Percentiles rank a stretch among this genome's conserved stretches.
These are phyloP conservation scores for Amaranthus cruentus DNA, from an alignment of 148 eudicot species.

Conservation along the genomic window DNA sequence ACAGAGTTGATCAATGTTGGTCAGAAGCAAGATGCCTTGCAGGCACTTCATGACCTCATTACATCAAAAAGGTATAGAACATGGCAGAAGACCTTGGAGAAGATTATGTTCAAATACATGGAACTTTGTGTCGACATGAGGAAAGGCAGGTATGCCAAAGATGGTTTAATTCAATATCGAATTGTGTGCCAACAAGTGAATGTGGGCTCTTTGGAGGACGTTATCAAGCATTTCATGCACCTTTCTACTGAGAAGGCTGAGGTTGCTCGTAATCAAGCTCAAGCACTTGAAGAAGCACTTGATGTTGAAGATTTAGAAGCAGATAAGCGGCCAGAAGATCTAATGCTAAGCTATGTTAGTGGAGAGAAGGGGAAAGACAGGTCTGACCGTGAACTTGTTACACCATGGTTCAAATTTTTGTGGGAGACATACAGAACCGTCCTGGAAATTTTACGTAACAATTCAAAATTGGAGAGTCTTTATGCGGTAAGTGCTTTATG, in stretches of 20 bases:
- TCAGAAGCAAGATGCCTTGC: constrained; percentile 77
- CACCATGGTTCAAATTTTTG: constrained; percentile 91
- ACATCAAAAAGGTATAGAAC: constrained; percentile 84
- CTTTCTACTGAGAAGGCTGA: constrained; percentile 88
- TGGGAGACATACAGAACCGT: constrained; percentile 97
- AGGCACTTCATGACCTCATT: constrained; percentile 75
- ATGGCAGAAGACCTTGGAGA: constrained; percentile 79
- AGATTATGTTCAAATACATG: constrained; percentile 76
- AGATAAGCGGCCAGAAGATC: constrained; percentile 87
- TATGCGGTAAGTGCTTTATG: constrained; percentile 53
- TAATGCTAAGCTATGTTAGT: constrained; percentile 93
- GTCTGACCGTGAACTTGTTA: constrained; percentile 90
- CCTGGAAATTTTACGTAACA: constrained; percentile 78
- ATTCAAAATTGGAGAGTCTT: constrained; percentile 77
- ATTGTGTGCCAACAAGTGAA: constrained; percentile 93
- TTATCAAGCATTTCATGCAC: constrained; percentile 89
- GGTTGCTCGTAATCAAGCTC: constrained; percentile 77
- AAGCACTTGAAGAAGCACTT: constrained; percentile 85
- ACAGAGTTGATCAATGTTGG: constrained; percentile 92
- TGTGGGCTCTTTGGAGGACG: constrained; percentile 85
- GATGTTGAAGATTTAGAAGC: constrained; percentile 94
- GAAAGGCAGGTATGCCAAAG: constrained; percentile 82
- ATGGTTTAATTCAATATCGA: constrained; percentile 87
- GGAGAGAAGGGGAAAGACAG: constrained; percentile 96
- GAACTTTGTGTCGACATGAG: constrained; percentile 92